A percentile compares a stretch with the other conserved stretches of the same genome.
These are phyloP conservation scores for Beauveria rudraprayagi DNA, from an alignment of 2,329 filamentous ascomycete species.

Conservation along the genomic window DNA sequence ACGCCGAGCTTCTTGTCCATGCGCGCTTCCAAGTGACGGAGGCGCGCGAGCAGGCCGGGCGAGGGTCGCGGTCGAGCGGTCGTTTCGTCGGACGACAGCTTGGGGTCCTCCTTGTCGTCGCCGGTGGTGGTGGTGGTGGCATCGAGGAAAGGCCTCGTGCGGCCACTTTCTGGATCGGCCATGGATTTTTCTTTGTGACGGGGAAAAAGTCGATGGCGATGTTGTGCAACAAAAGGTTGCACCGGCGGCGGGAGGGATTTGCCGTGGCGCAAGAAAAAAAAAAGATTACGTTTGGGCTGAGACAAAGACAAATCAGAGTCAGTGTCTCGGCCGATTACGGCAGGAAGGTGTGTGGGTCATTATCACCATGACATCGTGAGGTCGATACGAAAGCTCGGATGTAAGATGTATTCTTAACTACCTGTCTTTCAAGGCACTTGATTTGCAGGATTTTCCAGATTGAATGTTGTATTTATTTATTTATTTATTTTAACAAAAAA, in stretches of 20 bases:
- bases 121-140: not conserved
- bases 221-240: not conserved
- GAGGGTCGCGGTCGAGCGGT: not conserved
- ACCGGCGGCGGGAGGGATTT: not conserved
- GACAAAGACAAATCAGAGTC: not conserved
- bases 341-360: not conserved
- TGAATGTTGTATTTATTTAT: no score
- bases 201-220: not conserved
- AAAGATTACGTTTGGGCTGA: not conserved
- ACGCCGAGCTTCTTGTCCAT: slow-evolving; percentile 40
- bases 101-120: not conserved
- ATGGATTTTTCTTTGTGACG: not conserved
- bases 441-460: no score
- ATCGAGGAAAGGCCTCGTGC: not conserved
- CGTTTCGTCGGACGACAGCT: not conserved
- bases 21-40: slow-evolving; percentile 34
- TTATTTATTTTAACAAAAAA: no score
- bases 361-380: not conserved
- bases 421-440: no score
- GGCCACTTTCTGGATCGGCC: not conserved
- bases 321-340: not conserved
- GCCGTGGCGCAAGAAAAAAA: not conserved
- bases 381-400: no score
- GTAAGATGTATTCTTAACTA: not conserved
- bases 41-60: slow-evolving; percentile 23